A percentile compares a stretch with the other conserved stretches of the same genome.
Conservation (phyloP, 768 basidiomycete genomes). For the Albatrellus ellisii region DNA sequence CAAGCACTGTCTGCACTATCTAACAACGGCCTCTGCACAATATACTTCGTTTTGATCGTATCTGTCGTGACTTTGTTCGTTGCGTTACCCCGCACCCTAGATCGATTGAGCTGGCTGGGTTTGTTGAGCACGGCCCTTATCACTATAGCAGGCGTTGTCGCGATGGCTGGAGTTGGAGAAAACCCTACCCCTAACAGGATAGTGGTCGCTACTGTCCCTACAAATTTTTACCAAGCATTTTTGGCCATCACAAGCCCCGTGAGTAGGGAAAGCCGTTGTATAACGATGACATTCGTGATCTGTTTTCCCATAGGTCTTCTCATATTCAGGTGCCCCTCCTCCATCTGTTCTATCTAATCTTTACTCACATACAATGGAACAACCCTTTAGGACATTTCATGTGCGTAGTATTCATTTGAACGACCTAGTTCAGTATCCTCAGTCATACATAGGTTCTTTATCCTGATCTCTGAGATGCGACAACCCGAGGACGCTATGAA, state of each 20-base stretch:
- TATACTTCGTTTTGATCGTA: conserved; percentile 33
- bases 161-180: conserved; percentile 36
- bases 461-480: conserved; percentile 45
- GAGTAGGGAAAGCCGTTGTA: conserved; percentile 27
- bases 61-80: conserved; percentile 27
- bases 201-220: conserved; percentile 24
- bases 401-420: not conserved
- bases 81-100: conserved; percentile 34
- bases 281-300: not conserved
- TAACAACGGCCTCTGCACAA: conserved; percentile 33
- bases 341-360: not conserved
- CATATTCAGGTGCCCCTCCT: not conserved
- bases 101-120: conserved; percentile 33
- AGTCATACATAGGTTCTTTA: conserved; percentile 33
- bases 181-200: conserved; percentile 30
- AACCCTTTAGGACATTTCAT: not conserved
- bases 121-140: conserved; percentile 30
- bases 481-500: conserved; percentile 42
- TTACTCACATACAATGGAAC: not conserved
- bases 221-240: conserved; percentile 35
- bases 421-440: conserved; percentile 17
- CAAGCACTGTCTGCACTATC: conserved; percentile 36
- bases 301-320: not conserved
- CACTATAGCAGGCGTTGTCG: conserved; percentile 30
- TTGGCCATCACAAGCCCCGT: conserved; percentile 41